Percentiles rank a stretch among this genome's conserved stretches.
Evolutionary conservation across 768 basidiomycete species (phyloP).

Genomic region (Lactarius hatsudake): DNA sequence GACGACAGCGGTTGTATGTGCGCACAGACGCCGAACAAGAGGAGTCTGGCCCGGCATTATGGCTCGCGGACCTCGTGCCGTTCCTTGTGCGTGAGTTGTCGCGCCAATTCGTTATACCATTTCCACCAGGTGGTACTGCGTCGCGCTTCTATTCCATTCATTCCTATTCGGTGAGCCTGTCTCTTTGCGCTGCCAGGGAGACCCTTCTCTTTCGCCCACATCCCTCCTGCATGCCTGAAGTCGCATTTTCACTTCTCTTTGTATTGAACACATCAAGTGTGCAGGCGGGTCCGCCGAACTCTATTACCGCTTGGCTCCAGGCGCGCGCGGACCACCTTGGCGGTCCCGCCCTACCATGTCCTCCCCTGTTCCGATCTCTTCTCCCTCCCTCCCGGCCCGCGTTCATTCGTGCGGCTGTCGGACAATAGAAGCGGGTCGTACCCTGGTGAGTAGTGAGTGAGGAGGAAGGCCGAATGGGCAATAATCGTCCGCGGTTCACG

Average conservation of each 20-base stretch:
- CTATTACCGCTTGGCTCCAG: background rate
- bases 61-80: constrained; percentile 6
- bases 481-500: background rate
- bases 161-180: background rate
- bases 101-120: background rate
- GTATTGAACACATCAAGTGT: background rate
- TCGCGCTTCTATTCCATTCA: constrained; percentile 18
- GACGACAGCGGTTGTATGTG: background rate
- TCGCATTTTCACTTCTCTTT: background rate
- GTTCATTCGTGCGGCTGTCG: constrained; percentile 1
- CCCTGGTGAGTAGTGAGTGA: background rate
- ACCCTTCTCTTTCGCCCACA: background rate
- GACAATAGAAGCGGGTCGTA: constrained; percentile 5
- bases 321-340: background rate
- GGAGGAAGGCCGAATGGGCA: background rate
- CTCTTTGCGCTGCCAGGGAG: background rate
- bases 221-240: background rate
- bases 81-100: background rate
- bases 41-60: background rate
- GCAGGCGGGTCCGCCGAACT: background rate
- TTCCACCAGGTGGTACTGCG: background rate
- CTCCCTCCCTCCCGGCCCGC: background rate
- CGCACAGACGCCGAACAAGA: background rate
- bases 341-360: background rate
- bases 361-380: background rate